Conservation (phyloP, 1,139 yeast genomes). For the Yamadazyma atlantica region DNA sequence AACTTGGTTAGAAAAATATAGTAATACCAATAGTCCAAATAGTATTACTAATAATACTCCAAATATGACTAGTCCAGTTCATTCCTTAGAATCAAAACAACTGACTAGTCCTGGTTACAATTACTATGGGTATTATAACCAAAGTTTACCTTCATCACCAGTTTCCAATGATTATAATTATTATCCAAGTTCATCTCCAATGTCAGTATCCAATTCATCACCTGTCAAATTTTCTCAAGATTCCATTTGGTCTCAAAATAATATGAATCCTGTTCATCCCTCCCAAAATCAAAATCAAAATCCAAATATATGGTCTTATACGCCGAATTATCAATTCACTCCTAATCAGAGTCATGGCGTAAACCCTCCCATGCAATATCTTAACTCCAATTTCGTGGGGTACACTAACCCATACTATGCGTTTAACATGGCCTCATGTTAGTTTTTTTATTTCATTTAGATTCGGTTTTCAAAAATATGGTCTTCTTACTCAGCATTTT, state of each 20-base stretch:
- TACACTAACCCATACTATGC: conserved; percentile 41
- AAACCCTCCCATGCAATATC: conserved; percentile 17
- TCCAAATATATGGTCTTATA: conserved; percentile 22
- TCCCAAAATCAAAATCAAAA: no score
- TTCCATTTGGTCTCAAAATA: conserved; percentile 22
- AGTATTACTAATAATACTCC: conserved; percentile 2
- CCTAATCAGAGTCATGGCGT: conserved; percentile 3
- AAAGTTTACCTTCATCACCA: conserved; percentile 24
- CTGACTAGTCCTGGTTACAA: conserved; percentile 14
- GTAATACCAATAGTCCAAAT: background rate
- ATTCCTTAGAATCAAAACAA: background rate
- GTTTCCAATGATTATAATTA: conserved; percentile 14
- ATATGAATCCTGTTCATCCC: conserved; percentile 7
- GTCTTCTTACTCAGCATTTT: conserved; percentile 5
- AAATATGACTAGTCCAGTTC: conserved; percentile 2
- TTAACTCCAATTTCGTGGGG: conserved; percentile 30
- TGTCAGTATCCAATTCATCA: conserved; percentile 17
- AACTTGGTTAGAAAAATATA: conserved; percentile 44
- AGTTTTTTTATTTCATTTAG: conserved; percentile 5
- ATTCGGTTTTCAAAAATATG: conserved; percentile 1
- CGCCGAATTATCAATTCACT: conserved; percentile 20
- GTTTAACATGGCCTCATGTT: conserved; percentile 36
- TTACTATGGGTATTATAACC: conserved; percentile 9
- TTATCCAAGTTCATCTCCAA: conserved; percentile 21
- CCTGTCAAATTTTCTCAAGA: conserved; percentile 24